Evolutionary conservation across 2,329 filamentous ascomycete genomes (phyloP).

Genomic region (Cryphonectria radicalis): DNA sequence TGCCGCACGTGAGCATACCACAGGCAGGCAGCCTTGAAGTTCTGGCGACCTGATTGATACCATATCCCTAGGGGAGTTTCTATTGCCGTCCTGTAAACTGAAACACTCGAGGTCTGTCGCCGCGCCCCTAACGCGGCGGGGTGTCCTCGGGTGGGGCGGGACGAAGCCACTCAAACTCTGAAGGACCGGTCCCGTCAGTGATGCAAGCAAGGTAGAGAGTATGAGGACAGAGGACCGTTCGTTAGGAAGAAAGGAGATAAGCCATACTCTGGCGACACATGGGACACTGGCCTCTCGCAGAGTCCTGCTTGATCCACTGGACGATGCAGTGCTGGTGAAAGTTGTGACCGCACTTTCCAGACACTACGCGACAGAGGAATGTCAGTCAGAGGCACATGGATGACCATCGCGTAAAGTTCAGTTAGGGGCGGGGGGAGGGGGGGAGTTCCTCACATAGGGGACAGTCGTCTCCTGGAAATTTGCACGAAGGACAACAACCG

Average conservation of each 20-base stretch:
- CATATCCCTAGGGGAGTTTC: not conserved
- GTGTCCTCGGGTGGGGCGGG: not conserved
- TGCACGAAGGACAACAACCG: constrained; percentile 96
- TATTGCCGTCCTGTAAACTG: not conserved
- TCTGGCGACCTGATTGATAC: not conserved
- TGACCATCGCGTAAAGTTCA: too few species aligned
- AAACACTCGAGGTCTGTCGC: not conserved
- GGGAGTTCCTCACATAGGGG: constrained; percentile 72
- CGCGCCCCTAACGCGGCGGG: not conserved
- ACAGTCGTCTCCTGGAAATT: constrained; percentile 96
- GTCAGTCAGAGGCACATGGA: not conserved
- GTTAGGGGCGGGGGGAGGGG: too few species aligned
- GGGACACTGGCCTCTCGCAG: constrained; percentile 89
- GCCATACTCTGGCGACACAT: constrained; percentile 92
- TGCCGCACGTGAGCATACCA: too few species aligned
- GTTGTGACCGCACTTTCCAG: constrained; percentile 94
- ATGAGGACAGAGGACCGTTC: not conserved
- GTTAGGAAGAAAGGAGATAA: not conserved
- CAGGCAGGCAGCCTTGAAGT: too few species aligned
- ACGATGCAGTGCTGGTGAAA: constrained; percentile 99
- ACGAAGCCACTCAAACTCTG: constrained; percentile 42
- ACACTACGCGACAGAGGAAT: constrained; percentile 60
- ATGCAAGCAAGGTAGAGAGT: not conserved
- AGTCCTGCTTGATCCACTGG: constrained; percentile 95
- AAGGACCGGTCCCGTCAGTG: not conserved